These are phyloP conservation scores for Trypanosoma boissoni DNA, from an alignment of 208 protist species.

Conservation along the genomic window DNA sequence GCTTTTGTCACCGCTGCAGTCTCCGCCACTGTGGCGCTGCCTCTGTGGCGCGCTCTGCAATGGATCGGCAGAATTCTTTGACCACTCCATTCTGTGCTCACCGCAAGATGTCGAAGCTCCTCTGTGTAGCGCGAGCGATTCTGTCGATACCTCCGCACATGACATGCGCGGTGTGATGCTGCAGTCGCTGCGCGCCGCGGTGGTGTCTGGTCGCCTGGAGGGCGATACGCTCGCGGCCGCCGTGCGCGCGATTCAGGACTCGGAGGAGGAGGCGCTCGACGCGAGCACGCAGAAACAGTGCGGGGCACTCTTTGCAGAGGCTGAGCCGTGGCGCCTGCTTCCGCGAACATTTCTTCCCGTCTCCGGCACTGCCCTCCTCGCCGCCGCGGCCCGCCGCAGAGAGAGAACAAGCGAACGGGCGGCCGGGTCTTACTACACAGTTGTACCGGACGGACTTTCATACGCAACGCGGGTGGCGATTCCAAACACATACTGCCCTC, in stretches of 20 bases:
- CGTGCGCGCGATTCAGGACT: slow-evolving; percentile 32
- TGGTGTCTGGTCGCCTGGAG: slow-evolving; percentile 35
- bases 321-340: background rate
- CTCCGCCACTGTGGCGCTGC: slow-evolving; percentile 7
- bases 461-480: slow-evolving; percentile 35
- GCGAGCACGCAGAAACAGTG: background rate
- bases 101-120: background rate
- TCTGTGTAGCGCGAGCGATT: background rate
- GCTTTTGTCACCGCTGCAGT: background rate
- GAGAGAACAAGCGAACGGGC: background rate
- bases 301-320: background rate
- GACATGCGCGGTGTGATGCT: slow-evolving; percentile 35
- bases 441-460: slow-evolving; percentile 29
- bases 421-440: slow-evolving; percentile 2
- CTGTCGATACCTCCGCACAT: background rate
- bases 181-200: slow-evolving; percentile 27
- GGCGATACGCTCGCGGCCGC: slow-evolving; percentile 48
- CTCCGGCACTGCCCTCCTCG: slow-evolving; percentile 38
- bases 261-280: background rate
- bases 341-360: slow-evolving; percentile 47
- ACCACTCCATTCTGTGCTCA: slow-evolving; percentile 5
- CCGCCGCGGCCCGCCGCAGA: slow-evolving; percentile 28
- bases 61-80: slow-evolving; percentile 1
- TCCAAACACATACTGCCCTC: slow-evolving; percentile 41
- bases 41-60: slow-evolving; percentile 4